phyloP scores from a whole-genome alignment of 2,329 filamentous ascomycete genomes.

The Diplodia intermedia region DNA sequence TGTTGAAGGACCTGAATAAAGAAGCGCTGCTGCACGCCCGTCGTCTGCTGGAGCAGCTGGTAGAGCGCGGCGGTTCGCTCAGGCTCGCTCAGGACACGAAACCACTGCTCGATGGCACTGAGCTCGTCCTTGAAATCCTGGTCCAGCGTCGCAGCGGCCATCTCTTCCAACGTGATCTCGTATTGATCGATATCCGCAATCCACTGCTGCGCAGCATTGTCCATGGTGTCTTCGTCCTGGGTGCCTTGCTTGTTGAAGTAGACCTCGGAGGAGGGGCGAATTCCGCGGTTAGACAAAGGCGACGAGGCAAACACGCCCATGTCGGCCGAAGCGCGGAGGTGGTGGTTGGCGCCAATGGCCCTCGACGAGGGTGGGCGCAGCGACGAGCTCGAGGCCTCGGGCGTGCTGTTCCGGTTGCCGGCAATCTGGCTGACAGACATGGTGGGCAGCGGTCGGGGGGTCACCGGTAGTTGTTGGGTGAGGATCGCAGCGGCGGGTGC shows the following conservation, averaged over 20 bases:
- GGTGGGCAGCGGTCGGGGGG: constrained; percentile 35
- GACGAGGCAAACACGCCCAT: constrained; percentile 80
- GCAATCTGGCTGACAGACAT: constrained; percentile 59
- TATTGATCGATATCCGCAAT: constrained; percentile 99
- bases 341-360: constrained; percentile 77
- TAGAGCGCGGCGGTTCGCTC: constrained; percentile 96
- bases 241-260: constrained; percentile 80
- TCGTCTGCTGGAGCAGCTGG: constrained; percentile 95
- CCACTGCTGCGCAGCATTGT: constrained; percentile 97
- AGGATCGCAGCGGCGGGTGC: constrained; percentile 1
- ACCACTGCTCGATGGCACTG: constrained; percentile 99
- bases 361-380: constrained; percentile 84
- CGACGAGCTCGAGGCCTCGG: constrained; percentile 83
- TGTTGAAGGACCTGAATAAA: constrained; percentile 99
- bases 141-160: constrained; percentile 97
- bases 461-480: not conserved
- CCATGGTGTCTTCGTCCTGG: constrained; percentile 76
- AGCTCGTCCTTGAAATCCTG: constrained; percentile 99
- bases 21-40: constrained; percentile 97
- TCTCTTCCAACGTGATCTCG: constrained; percentile 97
- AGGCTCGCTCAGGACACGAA: constrained; percentile 93
- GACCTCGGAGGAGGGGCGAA: constrained; percentile 93
- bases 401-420: constrained; percentile 92
- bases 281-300: constrained; percentile 74
- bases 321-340: constrained; percentile 93